Base-by-base conservation (phyloP, 2,329 filamentous ascomycete genomes). In the Fusarium sp. region DNA sequence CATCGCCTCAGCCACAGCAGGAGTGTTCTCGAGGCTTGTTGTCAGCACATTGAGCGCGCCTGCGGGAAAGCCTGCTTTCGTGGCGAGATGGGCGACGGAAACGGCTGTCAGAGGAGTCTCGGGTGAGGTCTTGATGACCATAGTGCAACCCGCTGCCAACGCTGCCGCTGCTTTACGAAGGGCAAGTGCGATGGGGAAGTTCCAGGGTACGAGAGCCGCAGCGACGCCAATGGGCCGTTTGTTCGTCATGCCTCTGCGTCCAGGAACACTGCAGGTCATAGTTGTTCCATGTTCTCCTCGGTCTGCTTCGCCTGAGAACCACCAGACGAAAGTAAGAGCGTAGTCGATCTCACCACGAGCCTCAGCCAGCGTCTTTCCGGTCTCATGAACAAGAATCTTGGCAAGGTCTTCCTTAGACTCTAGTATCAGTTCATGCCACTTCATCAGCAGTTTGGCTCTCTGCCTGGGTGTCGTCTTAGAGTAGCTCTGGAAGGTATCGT, bases 51-150 rank as follows among this genome's bases (percentile, higher is more conserved):
- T 85, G 32, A 96, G 85, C 0, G 90, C 91, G 6, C 92, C 92
- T 43, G 88, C 87, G 1, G 92, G 92, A 43, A 94, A 91, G 1
- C 93, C 93, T 1, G 93, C 93, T 24, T 89, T 85, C 50, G 87
- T 82, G 0, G 89, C 90, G 25, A 95, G 86, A 72, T 90, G 86
- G 1, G 90, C 86, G 1, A 89, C 90, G 0, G 90, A 89, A 27
- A 93, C 87, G 2, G 89, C 87, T 38, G 90, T 92, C 72, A 93
- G 86, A 0, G 92, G 92, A 3, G 92, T 94, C 77, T 93, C 90
- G 0, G 90, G 90, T 5, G 88, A 90, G 1, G 91, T 90, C 80
- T 93, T 93, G 18, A 88, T 83, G 12, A 95, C 83, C 88, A 94
- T 92, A 1, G 91, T 92, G 77, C 91, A 93, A 24, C 91, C 91